Evolutionary conservation across 441 rosid genomes (phyloP), one percentile per base, ranked within the genome.

Genomic region (Euphorbia schlechtendalii): DNA sequence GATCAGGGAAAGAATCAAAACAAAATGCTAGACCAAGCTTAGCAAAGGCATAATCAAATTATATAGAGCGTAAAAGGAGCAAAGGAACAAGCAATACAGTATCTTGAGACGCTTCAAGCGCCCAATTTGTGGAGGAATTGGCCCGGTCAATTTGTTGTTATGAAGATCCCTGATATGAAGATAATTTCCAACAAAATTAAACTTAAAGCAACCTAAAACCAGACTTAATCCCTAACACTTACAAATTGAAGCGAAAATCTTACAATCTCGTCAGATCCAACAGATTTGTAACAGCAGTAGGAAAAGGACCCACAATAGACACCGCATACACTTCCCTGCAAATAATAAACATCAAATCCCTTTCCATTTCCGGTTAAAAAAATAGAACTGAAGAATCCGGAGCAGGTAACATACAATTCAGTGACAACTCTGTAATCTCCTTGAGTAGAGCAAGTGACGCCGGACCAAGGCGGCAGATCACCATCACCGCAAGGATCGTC

Each of bases 71-170:
- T 4, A 18, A 41, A 22, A 2, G n/a, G 27, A 75, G 56, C 28
- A 58, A 43, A 40, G 22, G 20, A 59, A 66, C 62, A 54, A 63
- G 60, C 41, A 24, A 59, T 87, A 92, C 96, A 89, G 89, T 61
- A 82, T 84, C 79, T 78, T 87, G 63, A 89, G 95, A 65, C 78
- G 91, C 88, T 81, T 92, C 74, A 87, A 77, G 41, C 84, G 73
- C 43, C 93, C 96, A 61, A 92, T 92, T 74, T 87, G 89, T 7
- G 92, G 83, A 56, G 96, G 95, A 74, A 89, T 80, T 27, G 91
- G 89, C n/a, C 98, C 98, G 0, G 88, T 86, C 80, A 89, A 73
- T 75, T 92, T 92, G 88, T 92, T 92, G 65, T 84, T 89, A 69
- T 87, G 98, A 38, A 92, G 78, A 79, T 92, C 98, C 84, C 93